phyloP scores from a whole-genome alignment of 306 rosid species.

The Vachellia collinsii region DNA sequence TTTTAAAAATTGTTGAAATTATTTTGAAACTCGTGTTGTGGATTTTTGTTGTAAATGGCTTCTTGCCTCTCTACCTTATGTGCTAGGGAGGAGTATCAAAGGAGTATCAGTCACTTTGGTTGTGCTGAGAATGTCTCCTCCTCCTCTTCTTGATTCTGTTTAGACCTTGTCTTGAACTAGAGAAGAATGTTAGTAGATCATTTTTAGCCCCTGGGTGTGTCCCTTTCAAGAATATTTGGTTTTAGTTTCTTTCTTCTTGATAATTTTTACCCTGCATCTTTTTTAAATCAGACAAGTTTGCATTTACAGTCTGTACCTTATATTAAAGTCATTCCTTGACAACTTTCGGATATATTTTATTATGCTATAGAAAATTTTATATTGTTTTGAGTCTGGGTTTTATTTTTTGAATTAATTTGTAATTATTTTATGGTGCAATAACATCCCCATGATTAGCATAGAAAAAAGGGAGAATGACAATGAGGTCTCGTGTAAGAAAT shows the following conservation, averaged over 20 bases:
- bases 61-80: constrained; percentile 12
- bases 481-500: no score
- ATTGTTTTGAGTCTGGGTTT: constrained; percentile 10
- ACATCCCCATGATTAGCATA: neutral
- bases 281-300: neutral
- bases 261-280: neutral
- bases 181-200: neutral
- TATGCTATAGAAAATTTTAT: constrained; percentile 6
- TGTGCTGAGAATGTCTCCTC: neutral
- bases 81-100: neutral
- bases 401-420: constrained; percentile 5
- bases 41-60: neutral
- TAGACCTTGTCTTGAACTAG: neutral
- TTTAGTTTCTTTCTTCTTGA: constrained; percentile 1
- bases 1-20: neutral
- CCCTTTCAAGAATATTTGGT: neutral
- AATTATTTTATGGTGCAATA: constrained; percentile 3
- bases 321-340: neutral
- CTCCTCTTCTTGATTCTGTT: neutral
- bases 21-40: neutral
- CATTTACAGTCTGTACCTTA: neutral
- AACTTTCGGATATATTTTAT: constrained; percentile 4
- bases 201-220: neutral
- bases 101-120: neutral
- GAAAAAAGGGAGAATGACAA: no score